Conservation (phyloP, 768 basidiomycete genomes). For the Chlorophyllum brunneum region DNA sequence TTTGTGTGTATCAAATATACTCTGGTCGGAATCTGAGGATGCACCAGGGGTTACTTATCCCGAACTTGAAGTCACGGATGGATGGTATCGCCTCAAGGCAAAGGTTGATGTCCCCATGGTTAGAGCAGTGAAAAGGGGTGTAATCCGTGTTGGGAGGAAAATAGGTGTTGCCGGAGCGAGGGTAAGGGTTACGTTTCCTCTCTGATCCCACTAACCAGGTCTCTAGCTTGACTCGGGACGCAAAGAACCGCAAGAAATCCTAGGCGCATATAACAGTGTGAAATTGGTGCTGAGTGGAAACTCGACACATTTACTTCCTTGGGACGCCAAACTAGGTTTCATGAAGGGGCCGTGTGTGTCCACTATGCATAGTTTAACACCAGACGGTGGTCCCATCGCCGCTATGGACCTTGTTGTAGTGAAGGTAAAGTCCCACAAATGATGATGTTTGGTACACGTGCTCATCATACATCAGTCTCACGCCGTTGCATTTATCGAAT, state of each 20-base stretch:
- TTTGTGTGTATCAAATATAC: slow-evolving; percentile 75
- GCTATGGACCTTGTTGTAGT: slow-evolving; percentile 71
- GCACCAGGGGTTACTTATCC: slow-evolving; percentile 41
- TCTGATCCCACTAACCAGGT: neutral
- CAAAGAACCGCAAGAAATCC: slow-evolving; percentile 76
- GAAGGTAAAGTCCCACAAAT: slow-evolving; percentile 39
- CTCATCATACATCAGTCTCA: slow-evolving; percentile 42
- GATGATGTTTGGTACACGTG: too few species aligned
- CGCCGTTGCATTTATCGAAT: slow-evolving; percentile 80
- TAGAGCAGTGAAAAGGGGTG: slow-evolving; percentile 62
- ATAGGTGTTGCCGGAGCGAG: slow-evolving; percentile 75
- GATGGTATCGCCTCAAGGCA: slow-evolving; percentile 90
- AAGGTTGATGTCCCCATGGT: slow-evolving; percentile 69
- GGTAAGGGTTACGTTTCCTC: slow-evolving; percentile 40
- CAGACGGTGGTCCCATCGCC: slow-evolving; percentile 77
- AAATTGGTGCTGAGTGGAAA: slow-evolving; percentile 76
- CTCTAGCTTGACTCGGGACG: slow-evolving; percentile 61
- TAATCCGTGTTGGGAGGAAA: slow-evolving; percentile 77
- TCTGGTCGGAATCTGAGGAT: slow-evolving; percentile 38
- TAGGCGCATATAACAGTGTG: slow-evolving; percentile 73
- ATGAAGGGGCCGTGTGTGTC: slow-evolving; percentile 62
- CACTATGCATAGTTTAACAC: slow-evolving; percentile 71
- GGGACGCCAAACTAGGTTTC: slow-evolving; percentile 89
- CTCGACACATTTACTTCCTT: slow-evolving; percentile 79
- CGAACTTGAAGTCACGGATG: slow-evolving; percentile 90